Evolutionary conservation across 2,329 filamentous ascomycete genomes (phyloP).

Genomic region (Fusarium lateritium): DNA sequence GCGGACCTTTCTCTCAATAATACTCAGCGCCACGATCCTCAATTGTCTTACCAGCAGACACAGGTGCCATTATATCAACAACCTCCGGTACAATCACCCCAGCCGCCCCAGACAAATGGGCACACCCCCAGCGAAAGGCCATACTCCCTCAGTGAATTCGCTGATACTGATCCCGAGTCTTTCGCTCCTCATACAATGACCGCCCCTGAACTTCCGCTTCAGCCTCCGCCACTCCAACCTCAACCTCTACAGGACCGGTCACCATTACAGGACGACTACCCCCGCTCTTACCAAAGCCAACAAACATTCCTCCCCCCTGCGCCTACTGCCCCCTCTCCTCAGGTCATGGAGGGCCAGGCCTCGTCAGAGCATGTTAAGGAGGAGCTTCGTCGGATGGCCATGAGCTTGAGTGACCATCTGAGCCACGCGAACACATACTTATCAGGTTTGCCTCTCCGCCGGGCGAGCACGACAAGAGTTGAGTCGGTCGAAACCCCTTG

Average conservation of each 20-base stretch:
- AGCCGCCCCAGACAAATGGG: conserved; percentile 34
- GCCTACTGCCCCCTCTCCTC: conserved; percentile 63
- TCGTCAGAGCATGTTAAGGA: conserved; percentile 66
- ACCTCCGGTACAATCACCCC: conserved; percentile 8
- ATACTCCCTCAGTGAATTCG: conserved; percentile 59
- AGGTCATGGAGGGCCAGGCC: conserved; percentile 69
- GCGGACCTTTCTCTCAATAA: conserved; percentile 51
- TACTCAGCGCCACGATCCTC: conserved; percentile 39
- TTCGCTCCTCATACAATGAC: conserved; percentile 53
- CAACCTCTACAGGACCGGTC: conserved; percentile 41
- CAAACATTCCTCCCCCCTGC: conserved; percentile 51
- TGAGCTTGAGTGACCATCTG: conserved; percentile 65
- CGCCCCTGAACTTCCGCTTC: conserved; percentile 43
- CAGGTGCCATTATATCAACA: conserved; percentile 39
- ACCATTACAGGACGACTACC: conserved; percentile 33
- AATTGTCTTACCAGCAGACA: conserved; percentile 38
- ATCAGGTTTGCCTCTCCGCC: conserved; percentile 57
- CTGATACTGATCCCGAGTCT: conserved; percentile 58
- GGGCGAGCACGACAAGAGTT: conserved; percentile 52
- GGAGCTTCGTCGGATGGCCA: conserved; percentile 65
- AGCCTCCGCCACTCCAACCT: conserved; percentile 43
- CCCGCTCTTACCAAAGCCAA: conserved; percentile 28
- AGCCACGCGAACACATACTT: conserved; percentile 62
- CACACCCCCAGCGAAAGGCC: conserved; percentile 48
- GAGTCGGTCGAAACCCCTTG: conserved; percentile 46